Evolutionary conservation across 1,284 basidiomycete species (phyloP), one percentile per base, ranked within the genome.

Genomic region (Sphaerobolus stellatus): DNA sequence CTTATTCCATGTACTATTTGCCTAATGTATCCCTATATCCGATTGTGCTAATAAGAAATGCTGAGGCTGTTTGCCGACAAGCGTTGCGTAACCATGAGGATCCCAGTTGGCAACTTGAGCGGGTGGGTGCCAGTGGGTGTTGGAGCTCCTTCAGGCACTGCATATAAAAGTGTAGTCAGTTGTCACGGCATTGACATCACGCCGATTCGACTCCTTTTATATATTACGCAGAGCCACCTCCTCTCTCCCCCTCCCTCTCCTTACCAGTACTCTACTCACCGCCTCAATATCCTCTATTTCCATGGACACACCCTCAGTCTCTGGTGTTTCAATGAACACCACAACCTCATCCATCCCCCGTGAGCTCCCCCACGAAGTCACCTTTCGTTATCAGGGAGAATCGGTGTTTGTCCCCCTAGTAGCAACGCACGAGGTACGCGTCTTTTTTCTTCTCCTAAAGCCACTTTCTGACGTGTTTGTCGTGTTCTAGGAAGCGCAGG

Each of bases 101-200:
- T 52, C 28, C 50, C 27, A 44, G 41, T 29, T 22, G 20, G 38
- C 22, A n/a, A n/a, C n/a, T n/a, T n/a, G 28, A 38, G 34, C 48
- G n/a, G 31, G 34, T 41, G 34, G 50, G 24, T 34, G 22, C 31
- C n/a, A 20, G 22, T 38, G 27, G 50, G 33, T 43, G 18, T 20
- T 18, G 22, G 43, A 41, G 28, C 52, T 28, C 22, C 47, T 48
- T 31, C 14, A 30, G 20, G n/a, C 25, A 51, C 38, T 51, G 50
- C 38, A 51, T 40, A 51, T 22, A 25, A 41, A 28, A 36, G 24
- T 33, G 4, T 31, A 30, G n/a, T n/a, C 11, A 3, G 6, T 31
- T 34, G 45, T 54, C 52, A 38, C 51, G 51, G 51, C 40, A 45
- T 47, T 54, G 52, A 41, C 52, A 52, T 49, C 46, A 49, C 33